Evolutionary conservation across 75 land plant genomes (phyloP).

Genomic region (Picea sitchensis): DNA sequence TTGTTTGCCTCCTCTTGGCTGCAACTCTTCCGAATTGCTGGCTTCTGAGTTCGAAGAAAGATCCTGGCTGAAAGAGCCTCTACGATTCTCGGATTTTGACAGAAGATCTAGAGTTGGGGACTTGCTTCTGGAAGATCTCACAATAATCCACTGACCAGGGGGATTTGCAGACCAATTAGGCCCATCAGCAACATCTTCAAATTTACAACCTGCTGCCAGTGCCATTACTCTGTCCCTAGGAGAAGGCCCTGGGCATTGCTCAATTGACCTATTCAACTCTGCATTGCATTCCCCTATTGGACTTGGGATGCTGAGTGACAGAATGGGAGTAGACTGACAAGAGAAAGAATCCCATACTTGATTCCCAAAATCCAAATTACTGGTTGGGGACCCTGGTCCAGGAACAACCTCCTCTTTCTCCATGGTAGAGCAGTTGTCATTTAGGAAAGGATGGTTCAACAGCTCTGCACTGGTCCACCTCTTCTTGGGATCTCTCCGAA

Average conservation of each 20-base stretch:
- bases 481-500: conserved; percentile 28
- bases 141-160: neutral
- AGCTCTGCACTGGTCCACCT: conserved; percentile 45
- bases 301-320: neutral
- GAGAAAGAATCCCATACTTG: neutral
- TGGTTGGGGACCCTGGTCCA: neutral
- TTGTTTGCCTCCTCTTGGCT: neutral
- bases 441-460: conserved; percentile 39
- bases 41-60: neutral
- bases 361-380: neutral
- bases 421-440: neutral
- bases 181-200: too few species aligned
- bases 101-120: too few species aligned
- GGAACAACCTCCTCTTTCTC: neutral
- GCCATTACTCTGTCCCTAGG: neutral
- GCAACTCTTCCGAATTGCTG: neutral
- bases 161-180: neutral
- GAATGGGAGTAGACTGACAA: neutral
- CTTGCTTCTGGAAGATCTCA: neutral
- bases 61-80: neutral
- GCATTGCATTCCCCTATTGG: neutral
- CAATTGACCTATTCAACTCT: neutral
- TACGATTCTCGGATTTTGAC: neutral
- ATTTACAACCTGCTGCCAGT: too few species aligned
- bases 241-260: neutral